A percentile compares a stretch with the other conserved stretches of the same genome.
These are phyloP conservation scores for Skeletonema potamos DNA, from an alignment of 108 stramenopile genomes.

Conservation along the genomic window DNA sequence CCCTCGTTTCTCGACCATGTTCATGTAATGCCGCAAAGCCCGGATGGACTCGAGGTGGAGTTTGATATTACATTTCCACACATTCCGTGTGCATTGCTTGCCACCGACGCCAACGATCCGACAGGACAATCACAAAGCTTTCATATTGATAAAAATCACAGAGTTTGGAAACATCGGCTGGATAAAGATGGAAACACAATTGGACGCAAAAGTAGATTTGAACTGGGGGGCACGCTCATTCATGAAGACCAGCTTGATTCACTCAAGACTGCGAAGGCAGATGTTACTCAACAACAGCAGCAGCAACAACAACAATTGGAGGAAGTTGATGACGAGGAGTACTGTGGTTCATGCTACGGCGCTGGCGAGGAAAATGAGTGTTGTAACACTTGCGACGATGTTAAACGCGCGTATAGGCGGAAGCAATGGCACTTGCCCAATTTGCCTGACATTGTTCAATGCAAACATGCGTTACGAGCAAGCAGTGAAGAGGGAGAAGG, in stretches of 20 bases:
- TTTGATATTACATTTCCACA: constrained; percentile 90
- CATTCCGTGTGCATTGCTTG: constrained; percentile 80
- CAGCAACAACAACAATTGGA: constrained; percentile 13
- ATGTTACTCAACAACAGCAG: constrained; percentile 12
- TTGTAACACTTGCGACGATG: constrained; percentile 96
- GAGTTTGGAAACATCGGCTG: constrained; percentile 88
- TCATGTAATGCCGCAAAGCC: constrained; percentile 86
- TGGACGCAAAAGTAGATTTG: constrained; percentile 60
- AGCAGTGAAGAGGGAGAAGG: constrained; percentile 77
- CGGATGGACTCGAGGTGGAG: constrained; percentile 74
- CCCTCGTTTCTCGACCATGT: constrained; percentile 59
- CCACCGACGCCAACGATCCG: constrained; percentile 92
- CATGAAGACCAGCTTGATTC: constrained; percentile 54
- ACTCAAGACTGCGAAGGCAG: constrained; percentile 10
- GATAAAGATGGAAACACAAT: constrained; percentile 33
- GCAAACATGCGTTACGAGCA: constrained; percentile 30
- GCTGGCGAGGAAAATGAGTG: constrained; percentile 92
- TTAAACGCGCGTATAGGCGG: constrained; percentile 85
- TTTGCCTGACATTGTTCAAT: constrained; percentile 59
- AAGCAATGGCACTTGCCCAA: constrained; percentile 87
- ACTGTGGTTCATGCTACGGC: constrained; percentile 96
- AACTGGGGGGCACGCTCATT: constrained; percentile 79
- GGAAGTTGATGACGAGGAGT: constrained; percentile 46
- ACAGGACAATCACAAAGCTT: constrained; percentile 83
- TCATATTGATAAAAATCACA: constrained; percentile 72